These are phyloP conservation scores for Ophiosphaerella herpotricha DNA, from an alignment of 2,329 filamentous ascomycete genomes.

Conservation along the genomic window DNA sequence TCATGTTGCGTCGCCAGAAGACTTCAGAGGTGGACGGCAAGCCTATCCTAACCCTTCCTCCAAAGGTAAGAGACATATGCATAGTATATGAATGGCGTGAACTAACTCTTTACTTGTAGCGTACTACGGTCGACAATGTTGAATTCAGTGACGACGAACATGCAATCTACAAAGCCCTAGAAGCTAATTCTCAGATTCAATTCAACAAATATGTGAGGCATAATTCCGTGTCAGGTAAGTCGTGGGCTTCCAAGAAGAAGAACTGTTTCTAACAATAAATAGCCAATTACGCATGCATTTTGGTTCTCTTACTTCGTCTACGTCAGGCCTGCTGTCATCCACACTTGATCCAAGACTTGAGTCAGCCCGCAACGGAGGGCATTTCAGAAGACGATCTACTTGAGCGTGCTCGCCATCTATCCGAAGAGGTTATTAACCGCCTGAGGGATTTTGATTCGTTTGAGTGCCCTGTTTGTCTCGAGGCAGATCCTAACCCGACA, in stretches of 20 bases:
- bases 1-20: constrained; percentile 84
- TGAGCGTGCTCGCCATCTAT: constrained; percentile 65
- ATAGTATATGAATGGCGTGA: too few species aligned
- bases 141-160: constrained; percentile 69
- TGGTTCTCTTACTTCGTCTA: constrained; percentile 79
- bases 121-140: constrained; percentile 64
- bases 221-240: constrained; percentile 63
- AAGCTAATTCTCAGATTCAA: constrained; percentile 67
- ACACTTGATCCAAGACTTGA: constrained; percentile 70
- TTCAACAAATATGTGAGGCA: constrained; percentile 78
- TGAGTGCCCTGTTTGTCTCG: constrained; percentile 83
- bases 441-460: constrained; percentile 66
- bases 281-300: constrained; percentile 75
- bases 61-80: constrained; percentile 51
- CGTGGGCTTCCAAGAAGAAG: neutral
- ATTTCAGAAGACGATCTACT: constrained; percentile 61
- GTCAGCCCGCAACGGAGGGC: constrained; percentile 64
- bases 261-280: constrained; percentile 6
- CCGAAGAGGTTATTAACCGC: constrained; percentile 65
- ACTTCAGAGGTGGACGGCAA: constrained; percentile 77
- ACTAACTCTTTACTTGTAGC: constrained; percentile 20
- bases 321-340: constrained; percentile 82
- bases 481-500: constrained; percentile 72
- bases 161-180: constrained; percentile 68
- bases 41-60: constrained; percentile 71